Evolutionary conservation across 441 rosid species (phyloP).

Genomic region (Theobroma grandiflorum): DNA sequence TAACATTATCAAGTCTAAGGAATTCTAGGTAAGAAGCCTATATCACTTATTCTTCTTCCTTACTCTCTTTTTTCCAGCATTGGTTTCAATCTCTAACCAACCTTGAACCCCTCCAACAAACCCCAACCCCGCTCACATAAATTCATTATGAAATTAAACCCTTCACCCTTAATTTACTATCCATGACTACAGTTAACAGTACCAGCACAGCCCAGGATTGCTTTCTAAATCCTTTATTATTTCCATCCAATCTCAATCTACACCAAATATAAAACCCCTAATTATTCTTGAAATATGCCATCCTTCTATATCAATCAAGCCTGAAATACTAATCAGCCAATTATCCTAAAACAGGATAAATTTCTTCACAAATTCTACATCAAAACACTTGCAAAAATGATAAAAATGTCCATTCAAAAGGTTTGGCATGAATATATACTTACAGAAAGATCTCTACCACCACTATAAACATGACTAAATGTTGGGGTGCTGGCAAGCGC

Average conservation of each 20-base stretch:
- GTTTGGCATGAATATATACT: constrained; percentile 47
- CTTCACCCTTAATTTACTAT: constrained; percentile 3
- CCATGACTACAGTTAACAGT: neutral
- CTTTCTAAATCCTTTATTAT: constrained; percentile 4
- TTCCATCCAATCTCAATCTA: neutral
- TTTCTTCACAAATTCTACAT: neutral
- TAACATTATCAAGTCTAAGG: constrained; percentile 12
- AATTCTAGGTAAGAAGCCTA: constrained; percentile 21
- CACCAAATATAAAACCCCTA: constrained; percentile 4
- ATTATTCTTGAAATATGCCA: neutral
- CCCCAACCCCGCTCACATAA: no score
- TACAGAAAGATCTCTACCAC: constrained; percentile 98
- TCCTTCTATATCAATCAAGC: neutral
- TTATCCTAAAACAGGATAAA: constrained; percentile 16
- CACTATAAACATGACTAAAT: constrained; percentile 96
- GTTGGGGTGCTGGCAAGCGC: constrained; percentile 97
- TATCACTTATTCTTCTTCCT: constrained; percentile 15
- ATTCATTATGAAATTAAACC: constrained; percentile 11
- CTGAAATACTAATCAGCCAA: neutral
- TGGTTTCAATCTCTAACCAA: constrained; percentile 2
- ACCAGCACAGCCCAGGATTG: constrained; percentile 4
- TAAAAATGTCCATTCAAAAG: neutral
- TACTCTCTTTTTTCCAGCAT: constrained; percentile 7
- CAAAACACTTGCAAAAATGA: constrained; percentile 7
- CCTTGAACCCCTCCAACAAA: constrained; percentile 15